Evolutionary conservation across 768 basidiomycete genomes (phyloP).

Genomic region (Mycena galericulata): DNA sequence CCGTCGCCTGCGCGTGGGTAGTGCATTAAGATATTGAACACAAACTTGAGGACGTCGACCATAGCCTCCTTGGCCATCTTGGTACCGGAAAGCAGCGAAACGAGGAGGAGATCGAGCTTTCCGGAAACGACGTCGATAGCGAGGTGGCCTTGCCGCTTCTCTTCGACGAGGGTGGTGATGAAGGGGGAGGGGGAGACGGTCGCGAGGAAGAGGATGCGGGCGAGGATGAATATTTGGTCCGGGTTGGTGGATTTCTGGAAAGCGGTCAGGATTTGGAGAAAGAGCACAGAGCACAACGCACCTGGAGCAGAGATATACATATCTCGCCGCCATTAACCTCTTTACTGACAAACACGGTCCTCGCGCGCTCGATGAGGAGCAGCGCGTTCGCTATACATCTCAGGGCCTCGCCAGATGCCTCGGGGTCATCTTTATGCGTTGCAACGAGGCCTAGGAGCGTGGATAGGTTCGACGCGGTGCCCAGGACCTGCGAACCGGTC

Average conservation of each 20-base stretch:
- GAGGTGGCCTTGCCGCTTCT: conserved; percentile 66
- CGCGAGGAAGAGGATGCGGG: conserved; percentile 81
- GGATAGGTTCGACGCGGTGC: conserved; percentile 65
- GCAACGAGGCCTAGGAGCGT: conserved; percentile 64
- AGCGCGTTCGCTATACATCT: conserved; percentile 85
- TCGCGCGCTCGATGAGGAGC: conserved; percentile 73
- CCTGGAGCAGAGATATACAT: conserved; percentile 70
- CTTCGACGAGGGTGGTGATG: conserved; percentile 73
- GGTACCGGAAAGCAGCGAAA: conserved; percentile 60
- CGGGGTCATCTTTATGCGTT: conserved; percentile 66
- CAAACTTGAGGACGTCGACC: conserved; percentile 86
- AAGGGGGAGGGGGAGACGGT: conserved; percentile 67
- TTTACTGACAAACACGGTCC: conserved; percentile 65
- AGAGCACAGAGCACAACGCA: conserved; percentile 44
- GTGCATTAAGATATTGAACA: conserved; percentile 84
- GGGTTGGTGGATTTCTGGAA: conserved; percentile 69
- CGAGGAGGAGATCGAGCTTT: conserved; percentile 71
- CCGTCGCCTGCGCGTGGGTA: conserved; percentile 78
- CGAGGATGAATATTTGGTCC: conserved; percentile 79
- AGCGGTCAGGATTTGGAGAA: conserved; percentile 4
- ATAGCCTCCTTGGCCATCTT: conserved; percentile 78
- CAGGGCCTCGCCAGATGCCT: conserved; percentile 76
- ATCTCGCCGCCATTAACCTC: conserved; percentile 74
- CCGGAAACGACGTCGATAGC: conserved; percentile 70
- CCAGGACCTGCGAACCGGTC: conserved; percentile 73